Evolutionary conservation across 257 asterid species (phyloP).

Genomic region (Solanum medicagineum): DNA sequence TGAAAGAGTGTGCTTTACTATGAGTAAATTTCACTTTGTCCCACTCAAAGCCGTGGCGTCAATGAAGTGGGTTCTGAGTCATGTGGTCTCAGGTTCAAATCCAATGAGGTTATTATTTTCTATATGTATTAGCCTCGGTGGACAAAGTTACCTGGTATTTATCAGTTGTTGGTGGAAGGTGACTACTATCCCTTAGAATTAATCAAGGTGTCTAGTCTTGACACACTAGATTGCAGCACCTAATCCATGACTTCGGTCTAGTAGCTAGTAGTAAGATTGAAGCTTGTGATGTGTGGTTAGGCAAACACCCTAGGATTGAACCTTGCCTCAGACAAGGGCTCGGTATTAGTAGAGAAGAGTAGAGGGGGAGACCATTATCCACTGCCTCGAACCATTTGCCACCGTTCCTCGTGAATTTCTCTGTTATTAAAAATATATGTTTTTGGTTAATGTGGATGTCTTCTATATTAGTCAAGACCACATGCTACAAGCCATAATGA

Average conservation of each 20-base stretch:
- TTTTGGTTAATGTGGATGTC: neutral
- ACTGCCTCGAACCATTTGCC: neutral
- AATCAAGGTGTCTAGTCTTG: neutral
- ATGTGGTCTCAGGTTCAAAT: neutral
- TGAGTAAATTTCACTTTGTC: neutral
- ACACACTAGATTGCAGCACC: neutral
- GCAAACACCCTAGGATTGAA: neutral
- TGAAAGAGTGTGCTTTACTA: neutral
- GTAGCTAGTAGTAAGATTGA: neutral
- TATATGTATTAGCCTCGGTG: too few species aligned
- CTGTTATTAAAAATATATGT: neutral
- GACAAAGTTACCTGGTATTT: neutral
- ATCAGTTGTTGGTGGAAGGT: neutral
- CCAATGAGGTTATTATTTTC: neutral
- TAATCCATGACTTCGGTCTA: neutral
- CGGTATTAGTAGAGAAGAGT: neutral
- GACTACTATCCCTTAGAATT: neutral
- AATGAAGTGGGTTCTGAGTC: neutral
- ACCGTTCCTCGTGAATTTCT: neutral
- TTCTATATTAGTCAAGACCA: neutral
- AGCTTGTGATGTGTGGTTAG: neutral
- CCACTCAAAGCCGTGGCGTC: neutral
- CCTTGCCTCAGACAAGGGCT: neutral
- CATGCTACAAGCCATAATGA: neutral
- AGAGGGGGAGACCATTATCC: neutral